Evolutionary conservation across 2,329 filamentous ascomycete genomes (phyloP).

Genomic region (Microcera coccophila): DNA sequence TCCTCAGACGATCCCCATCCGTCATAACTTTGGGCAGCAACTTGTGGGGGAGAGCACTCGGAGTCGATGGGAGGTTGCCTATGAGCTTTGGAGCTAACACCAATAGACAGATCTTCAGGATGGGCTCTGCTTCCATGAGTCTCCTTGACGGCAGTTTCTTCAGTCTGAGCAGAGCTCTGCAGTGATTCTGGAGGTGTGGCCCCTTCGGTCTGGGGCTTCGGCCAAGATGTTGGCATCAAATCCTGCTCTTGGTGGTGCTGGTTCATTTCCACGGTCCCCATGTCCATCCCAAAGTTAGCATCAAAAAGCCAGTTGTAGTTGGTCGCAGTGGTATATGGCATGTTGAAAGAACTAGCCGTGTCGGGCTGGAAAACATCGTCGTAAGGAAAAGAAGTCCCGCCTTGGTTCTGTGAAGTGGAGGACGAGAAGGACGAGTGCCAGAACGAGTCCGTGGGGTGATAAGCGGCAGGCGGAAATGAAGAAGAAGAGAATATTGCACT

Average conservation of each 20-base stretch:
- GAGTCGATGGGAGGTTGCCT: background rate
- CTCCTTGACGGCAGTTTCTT: background rate
- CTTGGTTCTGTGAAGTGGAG: background rate
- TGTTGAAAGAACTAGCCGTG: constrained; percentile 62
- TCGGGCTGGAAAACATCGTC: constrained; percentile 57
- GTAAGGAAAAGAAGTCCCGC: constrained; percentile 34
- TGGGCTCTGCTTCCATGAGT: background rate
- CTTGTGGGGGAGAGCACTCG: background rate
- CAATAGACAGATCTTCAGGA: background rate
- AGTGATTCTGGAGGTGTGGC: background rate
- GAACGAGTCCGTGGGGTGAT: background rate
- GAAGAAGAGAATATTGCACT: constrained; percentile 14
- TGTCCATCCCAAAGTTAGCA: constrained; percentile 28
- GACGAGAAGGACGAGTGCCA: background rate
- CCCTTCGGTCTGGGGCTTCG: background rate
- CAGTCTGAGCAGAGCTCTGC: background rate
- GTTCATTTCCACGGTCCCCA: background rate
- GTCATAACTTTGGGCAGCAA: too few species aligned
- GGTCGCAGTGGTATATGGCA: constrained; percentile 59
- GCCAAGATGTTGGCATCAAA: background rate
- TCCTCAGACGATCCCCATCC: background rate
- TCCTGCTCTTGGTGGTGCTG: background rate
- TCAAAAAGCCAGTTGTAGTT: constrained; percentile 63
- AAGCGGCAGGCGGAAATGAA: background rate
- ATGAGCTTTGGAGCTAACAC: background rate